Conservation (phyloP, 2,329 filamentous ascomycete genomes). For the Trichoderma arundinaceum region DNA sequence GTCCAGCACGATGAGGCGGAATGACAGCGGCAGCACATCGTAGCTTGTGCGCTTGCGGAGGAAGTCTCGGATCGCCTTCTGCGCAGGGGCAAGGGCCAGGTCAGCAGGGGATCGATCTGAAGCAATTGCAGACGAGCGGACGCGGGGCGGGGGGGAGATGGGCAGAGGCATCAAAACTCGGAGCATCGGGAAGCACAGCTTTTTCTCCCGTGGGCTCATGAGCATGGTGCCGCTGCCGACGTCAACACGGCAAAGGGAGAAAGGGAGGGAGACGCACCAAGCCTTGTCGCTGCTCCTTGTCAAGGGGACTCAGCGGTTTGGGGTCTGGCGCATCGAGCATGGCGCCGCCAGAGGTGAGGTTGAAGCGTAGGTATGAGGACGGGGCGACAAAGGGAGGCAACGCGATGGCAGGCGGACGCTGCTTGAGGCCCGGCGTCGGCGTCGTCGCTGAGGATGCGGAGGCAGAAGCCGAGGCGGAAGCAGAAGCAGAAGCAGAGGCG, state of each 20-base stretch:
- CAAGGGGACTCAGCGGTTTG: conserved; percentile 60
- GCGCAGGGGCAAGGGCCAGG: conserved; percentile 36
- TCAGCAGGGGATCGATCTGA: not conserved
- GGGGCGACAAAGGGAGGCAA: conserved; percentile 65
- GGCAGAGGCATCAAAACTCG: not conserved
- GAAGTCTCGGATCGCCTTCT: conserved; percentile 94
- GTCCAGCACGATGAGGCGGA: conserved; percentile 93
- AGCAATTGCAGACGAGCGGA: not conserved
- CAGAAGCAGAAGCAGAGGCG: not conserved
- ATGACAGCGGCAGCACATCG: conserved; percentile 94
- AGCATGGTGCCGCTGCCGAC: not conserved
- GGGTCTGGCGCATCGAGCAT: conserved; percentile 42
- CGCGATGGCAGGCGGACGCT: conserved; percentile 22
- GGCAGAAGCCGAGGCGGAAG: not conserved
- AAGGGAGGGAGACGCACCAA: conserved; percentile 66
- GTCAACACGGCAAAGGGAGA: not conserved
- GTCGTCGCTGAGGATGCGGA: conserved; percentile 5
- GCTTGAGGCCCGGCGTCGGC: conserved; percentile 31
- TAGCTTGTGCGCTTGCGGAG: conserved; percentile 96
- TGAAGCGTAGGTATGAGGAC: conserved; percentile 61
- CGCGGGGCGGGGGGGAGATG: no score
- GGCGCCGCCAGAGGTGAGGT: conserved; percentile 41
- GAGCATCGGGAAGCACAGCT: not conserved
- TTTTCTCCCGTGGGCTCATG: no score
- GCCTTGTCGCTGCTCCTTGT: conserved; percentile 78